phyloP scores from a whole-genome alignment of 106 monocot genomes.

The Iris macrosiphon region DNA sequence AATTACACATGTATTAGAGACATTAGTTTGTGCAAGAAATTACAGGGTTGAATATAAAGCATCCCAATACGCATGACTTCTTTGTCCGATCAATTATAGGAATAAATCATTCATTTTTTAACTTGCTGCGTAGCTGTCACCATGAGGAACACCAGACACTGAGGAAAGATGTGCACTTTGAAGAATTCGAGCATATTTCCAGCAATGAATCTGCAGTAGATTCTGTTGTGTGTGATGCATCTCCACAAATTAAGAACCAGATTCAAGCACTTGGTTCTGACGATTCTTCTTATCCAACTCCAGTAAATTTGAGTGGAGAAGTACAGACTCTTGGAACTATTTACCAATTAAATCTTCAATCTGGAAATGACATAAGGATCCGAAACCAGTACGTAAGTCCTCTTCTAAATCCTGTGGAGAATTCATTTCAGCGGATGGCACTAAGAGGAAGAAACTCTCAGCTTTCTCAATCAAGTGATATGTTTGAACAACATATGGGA shows the following conservation, averaged over 20 bases:
- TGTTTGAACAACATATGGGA: not conserved
- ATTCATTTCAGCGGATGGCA: conserved; percentile 7
- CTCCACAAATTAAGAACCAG: conserved; percentile 9
- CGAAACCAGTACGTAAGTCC: conserved; percentile 31
- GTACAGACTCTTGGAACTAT: conserved; percentile 48
- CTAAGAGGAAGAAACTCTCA: conserved; percentile 10
- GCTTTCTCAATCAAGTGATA: conserved; percentile 3
- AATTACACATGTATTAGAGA: no score
- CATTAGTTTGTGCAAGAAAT: no score
- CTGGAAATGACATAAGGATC: conserved; percentile 18
- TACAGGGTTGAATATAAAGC: no score
- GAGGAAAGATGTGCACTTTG: conserved; percentile 9
- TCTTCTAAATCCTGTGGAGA: conserved; percentile 23
- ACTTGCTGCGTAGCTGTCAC: conserved; percentile 6
- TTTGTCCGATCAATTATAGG: not conserved
- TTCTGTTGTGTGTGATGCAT: conserved; percentile 4
- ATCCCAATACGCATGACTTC: no score
- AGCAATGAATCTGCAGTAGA: not conserved
- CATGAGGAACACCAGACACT: not conserved
- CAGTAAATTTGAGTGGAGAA: conserved; percentile 39
- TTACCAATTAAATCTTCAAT: conserved; percentile 24
- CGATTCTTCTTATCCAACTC: conserved; percentile 45
- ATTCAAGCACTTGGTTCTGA: conserved; percentile 3
- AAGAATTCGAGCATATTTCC: conserved; percentile 10
- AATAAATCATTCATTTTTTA: conserved; percentile 3